Evolutionary conservation across 805 yeast genomes (phyloP).

Genomic region (Lipomyces chichibuensis): DNA sequence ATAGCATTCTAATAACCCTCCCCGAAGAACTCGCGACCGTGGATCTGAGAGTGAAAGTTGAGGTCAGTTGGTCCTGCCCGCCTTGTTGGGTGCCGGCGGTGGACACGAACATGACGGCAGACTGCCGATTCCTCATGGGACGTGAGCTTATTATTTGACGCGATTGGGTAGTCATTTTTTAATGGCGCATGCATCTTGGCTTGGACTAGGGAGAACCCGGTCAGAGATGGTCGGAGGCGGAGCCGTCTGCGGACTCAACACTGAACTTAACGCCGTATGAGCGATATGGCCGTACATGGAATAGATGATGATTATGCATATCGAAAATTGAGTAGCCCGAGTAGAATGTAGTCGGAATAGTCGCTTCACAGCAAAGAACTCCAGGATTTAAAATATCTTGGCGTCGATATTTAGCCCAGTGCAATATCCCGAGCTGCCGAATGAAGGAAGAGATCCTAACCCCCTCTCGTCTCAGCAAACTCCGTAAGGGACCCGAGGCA

Average conservation of each 20-base stretch:
- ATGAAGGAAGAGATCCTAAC: too few species aligned
- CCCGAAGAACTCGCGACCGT: constrained; percentile 65
- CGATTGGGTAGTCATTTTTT: constrained; percentile 54
- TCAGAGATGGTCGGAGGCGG: constrained; percentile 70
- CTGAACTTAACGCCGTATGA: constrained; percentile 72
- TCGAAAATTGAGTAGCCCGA: too few species aligned
- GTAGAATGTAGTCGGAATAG: too few species aligned
- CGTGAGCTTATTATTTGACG: constrained; percentile 57
- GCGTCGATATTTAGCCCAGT: too few species aligned
- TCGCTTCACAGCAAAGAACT: too few species aligned
- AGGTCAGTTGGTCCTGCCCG: constrained; percentile 74
- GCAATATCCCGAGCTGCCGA: too few species aligned
- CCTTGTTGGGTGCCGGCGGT: constrained; percentile 79
- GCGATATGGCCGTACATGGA: constrained; percentile 80
- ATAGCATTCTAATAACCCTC: constrained; percentile 10
- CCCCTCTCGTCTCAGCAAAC: too few species aligned
- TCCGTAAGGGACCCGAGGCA: too few species aligned
- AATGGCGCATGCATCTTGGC: constrained; percentile 65
- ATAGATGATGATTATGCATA: constrained; percentile 59
- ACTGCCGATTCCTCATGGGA: constrained; percentile 75
- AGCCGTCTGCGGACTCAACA: constrained; percentile 67
- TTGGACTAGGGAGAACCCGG: constrained; percentile 75
- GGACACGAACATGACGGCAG: constrained; percentile 70
- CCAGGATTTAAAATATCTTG: background rate
- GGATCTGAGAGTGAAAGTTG: constrained; percentile 60